Conservation (phyloP, 139 green algal genomes). For the Parachlorella kessleri region DNA sequence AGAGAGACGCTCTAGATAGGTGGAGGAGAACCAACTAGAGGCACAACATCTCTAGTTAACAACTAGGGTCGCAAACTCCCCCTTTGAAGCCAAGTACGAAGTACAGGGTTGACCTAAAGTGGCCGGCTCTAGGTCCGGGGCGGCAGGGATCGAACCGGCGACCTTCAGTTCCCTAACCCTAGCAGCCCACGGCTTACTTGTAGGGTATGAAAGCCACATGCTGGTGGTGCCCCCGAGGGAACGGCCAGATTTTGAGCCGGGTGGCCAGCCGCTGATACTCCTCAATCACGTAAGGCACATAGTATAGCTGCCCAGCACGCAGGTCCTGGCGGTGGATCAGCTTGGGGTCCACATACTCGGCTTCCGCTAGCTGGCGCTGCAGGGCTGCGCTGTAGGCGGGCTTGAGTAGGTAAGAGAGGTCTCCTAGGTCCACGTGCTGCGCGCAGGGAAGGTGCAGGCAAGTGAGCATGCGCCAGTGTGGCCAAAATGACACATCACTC, state of each 20-base stretch:
- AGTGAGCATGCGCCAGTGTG: background rate
- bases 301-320: background rate
- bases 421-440: conserved; percentile 19
- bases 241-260: conserved; percentile 43
- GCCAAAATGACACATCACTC: no score
- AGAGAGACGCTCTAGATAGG: no score
- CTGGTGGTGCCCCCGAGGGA: conserved; percentile 38
- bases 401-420: conserved; percentile 36
- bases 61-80: no score
- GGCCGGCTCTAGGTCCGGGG: no score
- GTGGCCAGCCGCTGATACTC: conserved; percentile 23
- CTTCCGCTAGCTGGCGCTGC: background rate
- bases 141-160: no score
- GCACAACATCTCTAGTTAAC: no score
- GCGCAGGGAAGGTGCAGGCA: no score
- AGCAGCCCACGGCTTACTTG: no score
- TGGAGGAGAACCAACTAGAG: no score
- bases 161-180: no score
- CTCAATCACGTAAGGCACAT: conserved; percentile 34
- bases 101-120: no score
- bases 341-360: background rate
- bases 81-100: no score
- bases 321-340: background rate
- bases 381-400: conserved; percentile 8
- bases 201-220: conserved; percentile 29